Base-by-base conservation (phyloP, 1,139 yeast species). In the Fermentozyma sake region DNA sequence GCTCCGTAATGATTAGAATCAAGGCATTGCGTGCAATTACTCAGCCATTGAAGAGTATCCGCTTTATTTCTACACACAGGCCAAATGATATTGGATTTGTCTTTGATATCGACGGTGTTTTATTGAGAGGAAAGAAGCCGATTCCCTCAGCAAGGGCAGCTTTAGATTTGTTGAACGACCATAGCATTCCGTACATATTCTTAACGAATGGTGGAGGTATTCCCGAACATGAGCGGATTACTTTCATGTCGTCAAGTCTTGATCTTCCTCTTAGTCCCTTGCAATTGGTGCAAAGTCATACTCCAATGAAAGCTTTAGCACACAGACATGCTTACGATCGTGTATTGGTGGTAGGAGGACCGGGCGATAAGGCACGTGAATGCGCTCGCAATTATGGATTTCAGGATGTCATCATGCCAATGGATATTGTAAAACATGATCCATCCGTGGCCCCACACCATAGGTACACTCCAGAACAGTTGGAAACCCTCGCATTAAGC, bases 121-220 rank as follows among this genome's bases (percentile, higher is more conserved):
- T 91, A 18, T 51, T 91, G 12, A 73, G 93, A 33, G 96, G 97
- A 11, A 63, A 73, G 15, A 65, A 65, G 24, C 74, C 89, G 1
- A 73, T 91, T 24, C 77, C 80, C 1, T 69, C 68, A 24, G 96
- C 96, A 2, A 59, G 60, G 14, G 64, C 66, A 10, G 85, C 96
- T 0, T 60, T 91, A 15, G 59, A 65, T 20, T 52, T 74, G 14
- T 64, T 91, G 28, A 64, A 79, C 31, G 38, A 61, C 4, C 50
- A 68, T 18, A 61, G 68, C n/a, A 61, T 89, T 9, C 97, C 98
- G 1, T 91, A 77, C 62, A 76, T 87, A 13, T 53, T 91, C 25
- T 62, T 91, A 50, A 91, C 97, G 12, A 91, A 91, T 50, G 97
- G 98, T 15, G 98, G 98, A 5, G 97, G 98, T 3, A 70, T 71